These are phyloP conservation scores for Chrysoporthe cubensis DNA, from an alignment of 2,329 filamentous ascomycete genomes.

Conservation along the genomic window DNA sequence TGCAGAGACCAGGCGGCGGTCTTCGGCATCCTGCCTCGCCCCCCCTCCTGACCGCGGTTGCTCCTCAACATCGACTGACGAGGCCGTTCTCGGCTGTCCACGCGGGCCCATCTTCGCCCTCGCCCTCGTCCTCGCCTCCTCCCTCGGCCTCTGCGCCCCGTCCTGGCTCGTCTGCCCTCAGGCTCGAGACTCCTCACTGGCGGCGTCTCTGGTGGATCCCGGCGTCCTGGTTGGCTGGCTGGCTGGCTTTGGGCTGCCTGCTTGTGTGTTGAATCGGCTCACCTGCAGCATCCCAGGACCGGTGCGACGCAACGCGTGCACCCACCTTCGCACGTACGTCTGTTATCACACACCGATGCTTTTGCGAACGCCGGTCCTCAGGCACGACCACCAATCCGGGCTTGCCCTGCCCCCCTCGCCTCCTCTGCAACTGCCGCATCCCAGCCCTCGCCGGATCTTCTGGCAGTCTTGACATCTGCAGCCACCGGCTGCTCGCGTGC, in stretches of 20 bases:
- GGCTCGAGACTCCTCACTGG: neutral
- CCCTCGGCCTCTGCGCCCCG: neutral
- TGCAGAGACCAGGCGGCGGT: constrained; percentile 18
- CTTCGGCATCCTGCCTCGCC: constrained; percentile 23
- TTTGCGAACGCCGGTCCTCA: constrained; percentile 15
- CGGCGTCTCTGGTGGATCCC: neutral
- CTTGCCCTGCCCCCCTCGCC: neutral
- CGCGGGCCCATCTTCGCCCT: neutral
- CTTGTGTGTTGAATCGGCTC: constrained; percentile 11
- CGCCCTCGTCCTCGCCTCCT: neutral
- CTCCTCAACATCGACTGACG: constrained; percentile 12
- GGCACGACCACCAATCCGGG: constrained; percentile 16
- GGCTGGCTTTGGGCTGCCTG: constrained; percentile 5
- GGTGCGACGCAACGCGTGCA: constrained; percentile 25
- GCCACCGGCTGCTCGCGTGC: constrained; percentile 23
- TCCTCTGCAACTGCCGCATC: constrained; percentile 8
- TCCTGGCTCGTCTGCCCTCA: neutral
- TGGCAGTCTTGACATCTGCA: constrained; percentile 30
- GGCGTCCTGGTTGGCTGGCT: neutral
- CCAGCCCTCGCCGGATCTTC: constrained; percentile 17
- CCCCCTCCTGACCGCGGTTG: constrained; percentile 9
- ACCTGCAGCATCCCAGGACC: constrained; percentile 15
- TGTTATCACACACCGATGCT: constrained; percentile 19
- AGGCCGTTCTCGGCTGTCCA: neutral
- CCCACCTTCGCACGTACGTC: constrained; percentile 4